Base-by-base conservation (phyloP, 345 rosid species). In the Nephelium lappaceum region DNA sequence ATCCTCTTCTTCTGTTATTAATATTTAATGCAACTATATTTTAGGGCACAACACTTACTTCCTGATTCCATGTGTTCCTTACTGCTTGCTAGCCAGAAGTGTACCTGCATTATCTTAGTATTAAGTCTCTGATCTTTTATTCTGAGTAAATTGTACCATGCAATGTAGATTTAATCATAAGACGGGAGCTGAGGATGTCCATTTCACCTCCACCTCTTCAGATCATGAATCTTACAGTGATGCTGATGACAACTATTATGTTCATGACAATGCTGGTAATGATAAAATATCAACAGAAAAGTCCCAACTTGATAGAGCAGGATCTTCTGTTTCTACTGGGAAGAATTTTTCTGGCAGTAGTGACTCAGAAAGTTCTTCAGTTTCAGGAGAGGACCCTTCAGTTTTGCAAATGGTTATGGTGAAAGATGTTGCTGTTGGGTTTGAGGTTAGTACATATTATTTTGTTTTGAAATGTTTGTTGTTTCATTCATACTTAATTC, bases 171-270 rank as follows among this genome's bases (percentile, higher is more conserved):
- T 93, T 83, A 95, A 95, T 82, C 98, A 93, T 90, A 95, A 91
- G 85, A 92, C 97, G 38, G 98, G 94, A 31, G 93, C 90, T 2
- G 98, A 93, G 81, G 98, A 95, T 77, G 97, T 92, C 36, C 97
- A 93, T 83, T 89, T 93, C 82, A 90, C 94, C 24, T 65, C 77
- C 78, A 84, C 81, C 8, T 80, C 88, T 70, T 86, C 91, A 43
- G 77, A 86, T 78, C 77, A 76, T 81, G 94, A 87, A 47, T 87
- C 91, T 38, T 93, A 85, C 21, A 67, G 83, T 61, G 89, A 88
- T 71, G 71, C 78, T 51, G 80, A 73, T 67, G 84, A 69, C 64
- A 66, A 74, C 45, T 31, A 61, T 64, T 10, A 11, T 74, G 73
- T n/a, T 18, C 23, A 64, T 80, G 81, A 65, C 42, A 27, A 36